These are phyloP conservation scores for Pseudocercospora cruenta DNA, from an alignment of 2,329 filamentous ascomycete species.

Conservation along the genomic window DNA sequence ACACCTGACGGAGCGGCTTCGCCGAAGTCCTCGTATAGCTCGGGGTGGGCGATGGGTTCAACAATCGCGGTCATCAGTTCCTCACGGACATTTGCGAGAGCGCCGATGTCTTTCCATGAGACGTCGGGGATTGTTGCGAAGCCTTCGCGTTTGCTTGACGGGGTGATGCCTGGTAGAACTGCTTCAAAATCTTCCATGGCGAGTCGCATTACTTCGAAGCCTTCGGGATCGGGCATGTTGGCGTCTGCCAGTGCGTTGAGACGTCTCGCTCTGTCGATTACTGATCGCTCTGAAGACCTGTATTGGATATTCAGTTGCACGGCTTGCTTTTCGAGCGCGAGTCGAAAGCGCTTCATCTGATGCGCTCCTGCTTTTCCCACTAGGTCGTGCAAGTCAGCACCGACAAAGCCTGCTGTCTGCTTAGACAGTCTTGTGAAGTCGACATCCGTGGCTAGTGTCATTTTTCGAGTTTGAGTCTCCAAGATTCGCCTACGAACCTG, in stretches of 20 bases:
- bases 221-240: conserved; percentile 54
- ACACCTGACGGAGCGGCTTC: conserved; percentile 83
- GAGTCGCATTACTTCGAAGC: conserved; percentile 60
- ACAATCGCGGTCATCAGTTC: conserved; percentile 86
- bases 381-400: conserved; percentile 78
- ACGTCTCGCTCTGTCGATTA: conserved; percentile 22
- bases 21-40: conserved; percentile 74
- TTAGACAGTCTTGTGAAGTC: conserved; percentile 76
- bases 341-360: conserved; percentile 64
- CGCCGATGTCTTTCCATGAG: conserved; percentile 91
- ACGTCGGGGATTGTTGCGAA: conserved; percentile 93
- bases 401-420: conserved; percentile 88
- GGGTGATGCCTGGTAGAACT: conserved; percentile 74
- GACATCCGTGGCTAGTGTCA: conserved; percentile 68
- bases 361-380: conserved; percentile 67
- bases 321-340: conserved; percentile 51
- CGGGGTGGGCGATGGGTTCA: conserved; percentile 81
- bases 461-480: conserved; percentile 68
- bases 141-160: conserved; percentile 86
- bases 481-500: conserved; percentile 77
- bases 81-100: conserved; percentile 75
- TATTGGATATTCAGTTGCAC: conserved; percentile 37
- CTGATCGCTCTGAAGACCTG: conserved; percentile 45
- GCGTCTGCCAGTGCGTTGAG: conserved; percentile 51
- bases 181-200: conserved; percentile 71